These are phyloP conservation scores for Geotrichum fermentans DNA, from an alignment of 1,139 yeast genomes.

Conservation along the genomic window DNA sequence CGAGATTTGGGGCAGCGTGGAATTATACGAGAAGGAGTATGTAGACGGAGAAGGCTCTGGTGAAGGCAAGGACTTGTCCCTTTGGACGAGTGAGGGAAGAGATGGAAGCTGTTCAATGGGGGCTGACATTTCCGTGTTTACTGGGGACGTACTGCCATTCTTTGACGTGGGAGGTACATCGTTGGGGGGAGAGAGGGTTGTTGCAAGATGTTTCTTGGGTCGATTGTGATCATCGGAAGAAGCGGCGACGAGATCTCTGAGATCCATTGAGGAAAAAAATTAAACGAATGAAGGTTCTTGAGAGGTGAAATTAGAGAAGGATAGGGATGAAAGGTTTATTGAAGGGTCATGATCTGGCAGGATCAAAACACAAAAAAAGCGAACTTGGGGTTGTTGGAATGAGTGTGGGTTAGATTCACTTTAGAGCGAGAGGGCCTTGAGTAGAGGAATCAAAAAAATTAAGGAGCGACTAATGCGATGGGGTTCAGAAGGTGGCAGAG, in stretches of 20 bases:
- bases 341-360: not conserved
- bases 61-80: constrained; percentile 15
- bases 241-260: constrained; percentile 16
- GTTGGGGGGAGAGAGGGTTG: constrained; percentile 5
- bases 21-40: constrained; percentile 14
- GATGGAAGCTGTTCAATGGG: too few species aligned
- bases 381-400: not conserved
- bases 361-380: too few species aligned
- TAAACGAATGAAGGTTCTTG: not conserved
- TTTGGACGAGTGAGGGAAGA: constrained; percentile 3
- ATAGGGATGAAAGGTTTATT: not conserved
- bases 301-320: not conserved
- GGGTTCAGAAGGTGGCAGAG: not conserved
- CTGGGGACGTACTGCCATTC: not conserved
- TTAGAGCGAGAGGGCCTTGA: not conserved
- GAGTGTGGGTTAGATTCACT: not conserved
- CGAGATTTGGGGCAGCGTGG: constrained; percentile 12
- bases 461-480: too few species aligned
- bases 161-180: not conserved
- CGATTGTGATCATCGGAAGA: constrained; percentile 7
- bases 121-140: not conserved
- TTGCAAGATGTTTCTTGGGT: constrained; percentile 1
- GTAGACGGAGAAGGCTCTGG: constrained; percentile 21
- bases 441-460: not conserved
- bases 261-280: constrained; percentile 11